Base-by-base conservation (phyloP, 176 grass and related monocot genomes). In the Raddia guianensis region DNA sequence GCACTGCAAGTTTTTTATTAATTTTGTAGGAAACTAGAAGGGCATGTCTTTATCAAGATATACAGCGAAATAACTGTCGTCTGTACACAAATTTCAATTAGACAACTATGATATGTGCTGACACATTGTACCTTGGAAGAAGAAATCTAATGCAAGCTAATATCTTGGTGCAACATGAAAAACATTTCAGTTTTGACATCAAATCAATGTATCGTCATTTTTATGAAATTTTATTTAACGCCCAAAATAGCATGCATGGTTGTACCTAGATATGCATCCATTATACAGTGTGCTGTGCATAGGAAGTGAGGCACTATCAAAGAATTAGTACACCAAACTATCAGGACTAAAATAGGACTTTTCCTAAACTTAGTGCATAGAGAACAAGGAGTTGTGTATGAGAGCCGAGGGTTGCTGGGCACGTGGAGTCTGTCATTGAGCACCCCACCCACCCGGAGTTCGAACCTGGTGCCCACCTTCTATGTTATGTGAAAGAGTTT, bases 261-360 rank as follows among this genome's bases (percentile, higher is more conserved):
- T 49, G 10, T n/a, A 63, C 62, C 61, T 37, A 52, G 48, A 49
- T 63, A 63, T 65, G 21, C 21, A 12, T 9, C 61, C 49, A 40
- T 78, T 40, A 65, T 52, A 78, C 32, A 78, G 63, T 78, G 47
- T 78, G 76, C 47, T 78, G 47, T 78, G 76, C 61, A 78, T 50
- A 66, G 61, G 16, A 64, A 78, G 27, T 65, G 59, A n/a, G 20
- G 63, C 51, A 52, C 18, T 78, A 78, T 52, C 9, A 78, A 66
- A 78, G 32, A 52, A 5, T 52, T 52, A 0, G 32, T 66, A 34
- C 32, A 65, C 13, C 35, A 86, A 68, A 81, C 78, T 62, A 76
- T 6, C 15, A n/a, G 63, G 49, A 44, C 66, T 63, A 82, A 69
- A 71, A 21, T 82, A 76, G 73, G 56, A 48, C 12, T 77, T 80